phyloP scores from a whole-genome alignment of 495 filamentous ascomycete genomes.

The Choiromyces venosus region DNA sequence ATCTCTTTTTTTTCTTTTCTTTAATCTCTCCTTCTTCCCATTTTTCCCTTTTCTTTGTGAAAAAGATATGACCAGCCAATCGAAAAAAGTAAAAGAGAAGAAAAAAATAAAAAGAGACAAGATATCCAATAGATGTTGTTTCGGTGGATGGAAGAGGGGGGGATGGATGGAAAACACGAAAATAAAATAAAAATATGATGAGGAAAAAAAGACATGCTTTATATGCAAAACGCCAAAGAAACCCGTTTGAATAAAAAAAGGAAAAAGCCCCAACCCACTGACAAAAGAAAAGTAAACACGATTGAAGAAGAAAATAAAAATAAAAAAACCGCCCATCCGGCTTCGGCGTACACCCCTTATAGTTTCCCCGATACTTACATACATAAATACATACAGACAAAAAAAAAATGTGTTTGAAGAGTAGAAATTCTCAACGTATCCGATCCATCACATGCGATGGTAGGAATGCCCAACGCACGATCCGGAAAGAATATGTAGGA shows the following conservation, averaged over 20 bases:
- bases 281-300: slow-evolving; percentile 24
- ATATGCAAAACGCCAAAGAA: slow-evolving; percentile 37
- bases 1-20: neutral
- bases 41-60: neutral
- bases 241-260: slow-evolving; percentile 8
- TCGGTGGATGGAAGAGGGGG: slow-evolving; percentile 8
- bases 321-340: slow-evolving; percentile 6
- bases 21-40: neutral
- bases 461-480: slow-evolving; percentile 5
- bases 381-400: slow-evolving; percentile 2
- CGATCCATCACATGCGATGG: slow-evolving; percentile 9
- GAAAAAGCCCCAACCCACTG: slow-evolving; percentile 15
- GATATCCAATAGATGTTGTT: neutral
- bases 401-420: slow-evolving; percentile 1
- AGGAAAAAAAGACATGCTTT: slow-evolving; percentile 33
- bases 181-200: slow-evolving; percentile 19
- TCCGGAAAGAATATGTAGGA: slow-evolving; percentile 11
- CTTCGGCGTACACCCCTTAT: neutral
- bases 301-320: slow-evolving; percentile 11
- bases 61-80: slow-evolving; percentile 2
- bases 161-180: slow-evolving; percentile 19
- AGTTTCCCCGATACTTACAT: neutral
- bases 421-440: slow-evolving; percentile 7
- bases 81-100: neutral
- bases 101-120: neutral